Base-by-base conservation (phyloP, 1,284 basidiomycete species). In the Apiotrichum porosum region DNA sequence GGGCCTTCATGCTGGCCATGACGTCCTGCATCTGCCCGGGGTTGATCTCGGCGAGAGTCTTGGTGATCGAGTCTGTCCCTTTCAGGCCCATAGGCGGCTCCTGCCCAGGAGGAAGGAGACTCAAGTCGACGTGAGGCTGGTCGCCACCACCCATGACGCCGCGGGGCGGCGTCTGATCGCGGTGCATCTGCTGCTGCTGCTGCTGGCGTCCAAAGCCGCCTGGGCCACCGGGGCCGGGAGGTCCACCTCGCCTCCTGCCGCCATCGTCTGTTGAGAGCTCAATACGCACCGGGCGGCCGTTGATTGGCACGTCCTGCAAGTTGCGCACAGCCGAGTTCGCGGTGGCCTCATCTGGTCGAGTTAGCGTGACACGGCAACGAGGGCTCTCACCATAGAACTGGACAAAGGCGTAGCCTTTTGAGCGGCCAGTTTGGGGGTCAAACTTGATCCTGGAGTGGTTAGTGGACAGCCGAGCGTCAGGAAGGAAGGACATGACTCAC, bases 331-430 rank as follows among this genome's bases (percentile, higher is more conserved):
- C 89, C 30, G 86, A 88, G 14, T 79, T 73, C 2, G 86, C 86
- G 9, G 93, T 97, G 72, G 95, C 91, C 66, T 93, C 86, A 71
- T 98, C 94, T 92, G 70, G 21, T n/a, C 19, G 34, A 23, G 36
- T 43, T 15, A 50, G 37, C 21, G 33, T 31, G 49, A 53, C 18
- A 9, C 9, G 18, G 35, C 9, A 31, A 59, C 42, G 22, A 28
- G 14, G 36, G 36, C 43, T 52, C 81, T 72, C 79, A 92, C 90
- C 90, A 63, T 87, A 84, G 70, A 91, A 97, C 80, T 95, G 91
- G 76, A 92, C 93, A 69, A 97, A 97, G 13, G 93, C 94, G 69
- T 95, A 98, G 14, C 95, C 94, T 74, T 89, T 91, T 41, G 92
- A 88, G 71, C 94, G 91, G 48, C 93, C 92, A 17, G 92, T 95